Evolutionary conservation across 345 rosid species (phyloP), one percentile per base, ranked within the genome.

Genomic region (Firmiana major): DNA sequence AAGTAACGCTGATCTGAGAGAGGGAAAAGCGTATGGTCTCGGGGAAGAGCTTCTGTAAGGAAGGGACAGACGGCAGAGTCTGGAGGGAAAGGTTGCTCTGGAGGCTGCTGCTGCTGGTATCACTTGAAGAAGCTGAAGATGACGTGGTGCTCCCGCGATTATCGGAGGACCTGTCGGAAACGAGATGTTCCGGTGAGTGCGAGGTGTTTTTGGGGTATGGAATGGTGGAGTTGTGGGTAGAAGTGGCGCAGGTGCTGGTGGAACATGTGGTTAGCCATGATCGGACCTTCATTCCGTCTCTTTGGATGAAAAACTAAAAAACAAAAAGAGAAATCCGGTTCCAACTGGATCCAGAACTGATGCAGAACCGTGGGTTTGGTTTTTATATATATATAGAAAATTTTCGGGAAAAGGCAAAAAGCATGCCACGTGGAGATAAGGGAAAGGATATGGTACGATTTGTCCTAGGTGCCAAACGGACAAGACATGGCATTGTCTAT

Each of bases 31-130:
- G 38, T 71, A 77, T 71, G 40, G 82, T n/a, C 9, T 85, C 88
- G 2, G 89, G 79, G 3, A 86, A 71, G 79, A 87, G 73, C 64
- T 80, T 90, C 77, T 94, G 93, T 74, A 94, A 93, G 63, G 93
- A 92, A 46, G 94, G 92, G 59, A 90, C 83, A 9, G 97, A 92
- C 3, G 98, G 97, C 0, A 91, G 88, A 1, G 97, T 92, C 40
- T 88, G 97, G 75, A 94, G 90, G 72, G 98, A 91, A 42, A 89
- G 93, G 70, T 84, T 87, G 82, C 89, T 89, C 0, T 88, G 88
- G 77, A 94, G 93, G 82, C 87, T 85, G 71, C 86, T 42, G 42
- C 74, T 80, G 63, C 72, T 74, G 46, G 77, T n/a, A 3, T 83
- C 71, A 59, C 42, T 76, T 10, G 79, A 71, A 66, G 86, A 80